Evolutionary conservation across 805 yeast species (phyloP), one percentile per base, ranked within the genome.

Genomic region (Priceomyces castillae): DNA sequence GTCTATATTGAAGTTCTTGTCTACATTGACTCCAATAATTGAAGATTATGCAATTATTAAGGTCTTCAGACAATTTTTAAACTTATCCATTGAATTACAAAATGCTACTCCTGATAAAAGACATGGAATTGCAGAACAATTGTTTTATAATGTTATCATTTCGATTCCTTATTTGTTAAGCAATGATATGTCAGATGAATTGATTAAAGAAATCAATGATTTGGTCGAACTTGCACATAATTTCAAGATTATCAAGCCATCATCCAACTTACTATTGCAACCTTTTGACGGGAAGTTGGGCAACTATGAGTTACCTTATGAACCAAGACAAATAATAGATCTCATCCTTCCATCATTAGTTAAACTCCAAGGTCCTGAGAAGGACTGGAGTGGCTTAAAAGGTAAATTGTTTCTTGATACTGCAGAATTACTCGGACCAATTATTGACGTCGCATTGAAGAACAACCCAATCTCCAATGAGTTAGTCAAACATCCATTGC

Each of bases 1-100:
- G 62, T 71, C 86, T 10, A 64, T 82, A 12, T 55, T 88, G 46
- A 79, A 96, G 55, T 81, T 90, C 49, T 66, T 88, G 49, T 80
- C 89, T 0, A 62, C 83, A 2, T 65, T 90, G 49, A 61, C 81
- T 1, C 85, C 89, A 2, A 77, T 89, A 25, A 63, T 88, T 39
- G 79, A 76, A 19, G 76, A 75, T 28, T 49, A 63, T 42, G 46
- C 66, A 3, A 58, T 69, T 15, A 44, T 54, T 15, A 67, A 64
- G 28, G 61, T 86, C 4, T 76, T 80, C 53, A 69, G 64, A 40
- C 79, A 76, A 46, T 69, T 88, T 19, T 62, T 87, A 46, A 64
- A 68, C 3, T 55, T 76, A 28, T 78, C 90, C 1, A 69, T 81
- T 34, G 81, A 75, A 2, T 64, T 86, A 44, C 87, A 84, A 57